phyloP scores from a whole-genome alignment of 2,329 filamentous ascomycete species.

The Immersiporthe knoxdaviesiana region DNA sequence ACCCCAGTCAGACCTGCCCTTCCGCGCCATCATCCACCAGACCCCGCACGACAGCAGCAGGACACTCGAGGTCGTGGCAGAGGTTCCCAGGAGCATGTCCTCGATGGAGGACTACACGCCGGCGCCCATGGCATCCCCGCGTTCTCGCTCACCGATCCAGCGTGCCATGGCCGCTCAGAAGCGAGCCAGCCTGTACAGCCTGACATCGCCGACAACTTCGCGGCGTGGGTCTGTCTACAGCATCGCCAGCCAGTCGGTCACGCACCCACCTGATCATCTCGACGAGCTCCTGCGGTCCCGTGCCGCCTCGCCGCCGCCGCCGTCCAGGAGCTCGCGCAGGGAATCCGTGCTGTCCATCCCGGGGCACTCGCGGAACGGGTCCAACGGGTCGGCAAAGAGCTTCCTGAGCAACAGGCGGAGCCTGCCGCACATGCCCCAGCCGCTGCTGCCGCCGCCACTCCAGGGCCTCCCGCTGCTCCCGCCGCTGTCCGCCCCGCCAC shows the following conservation, averaged over 20 bases:
- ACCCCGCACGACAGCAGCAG: background rate
- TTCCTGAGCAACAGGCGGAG: constrained; percentile 45
- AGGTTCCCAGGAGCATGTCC: constrained; percentile 37
- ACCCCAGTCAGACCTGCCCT: constrained; percentile 12
- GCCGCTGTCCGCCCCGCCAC: constrained; percentile 58
- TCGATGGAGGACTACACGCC: constrained; percentile 39
- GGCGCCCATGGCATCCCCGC: constrained; percentile 26
- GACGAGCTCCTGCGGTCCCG: constrained; percentile 8
- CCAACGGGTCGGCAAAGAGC: constrained; percentile 22
- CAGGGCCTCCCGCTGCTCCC: constrained; percentile 47
- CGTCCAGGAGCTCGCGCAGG: constrained; percentile 22
- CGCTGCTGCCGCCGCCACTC: constrained; percentile 14
- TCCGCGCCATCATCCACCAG: background rate
- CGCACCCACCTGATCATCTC: background rate
- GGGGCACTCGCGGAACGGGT: constrained; percentile 9
- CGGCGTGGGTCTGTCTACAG: constrained; percentile 22
- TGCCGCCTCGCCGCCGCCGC: background rate
- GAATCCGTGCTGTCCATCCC: constrained; percentile 29
- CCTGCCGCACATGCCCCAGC: constrained; percentile 47
- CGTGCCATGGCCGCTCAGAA: constrained; percentile 29
- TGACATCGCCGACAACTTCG: constrained; percentile 24
- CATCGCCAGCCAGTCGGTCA: constrained; percentile 16
- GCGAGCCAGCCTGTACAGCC: constrained; percentile 32
- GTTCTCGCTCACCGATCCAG: constrained; percentile 27
- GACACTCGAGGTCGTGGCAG: background rate